Evolutionary conservation across 768 basidiomycete species (phyloP).

Genomic region (Agaricus sinodeliciosus): DNA sequence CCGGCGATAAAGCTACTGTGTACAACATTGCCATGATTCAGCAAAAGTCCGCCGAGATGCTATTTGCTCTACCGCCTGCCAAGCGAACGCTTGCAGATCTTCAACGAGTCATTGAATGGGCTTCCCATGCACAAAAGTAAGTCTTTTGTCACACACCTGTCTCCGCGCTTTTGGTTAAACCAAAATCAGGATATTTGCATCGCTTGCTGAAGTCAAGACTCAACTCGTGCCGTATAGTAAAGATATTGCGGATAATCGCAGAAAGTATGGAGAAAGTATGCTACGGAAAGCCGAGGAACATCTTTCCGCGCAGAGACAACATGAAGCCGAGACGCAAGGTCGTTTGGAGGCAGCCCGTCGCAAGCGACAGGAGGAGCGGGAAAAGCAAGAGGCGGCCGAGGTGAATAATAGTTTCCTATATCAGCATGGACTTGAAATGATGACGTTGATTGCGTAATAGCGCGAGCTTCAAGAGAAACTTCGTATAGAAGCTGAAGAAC

Average conservation of each 20-base stretch:
- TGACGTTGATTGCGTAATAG: constrained; percentile 27
- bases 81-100: constrained; percentile 83
- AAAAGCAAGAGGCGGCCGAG: constrained; percentile 57
- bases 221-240: constrained; percentile 71
- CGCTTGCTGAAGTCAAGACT: constrained; percentile 70
- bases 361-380: constrained; percentile 74
- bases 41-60: constrained; percentile 90
- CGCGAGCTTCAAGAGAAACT: constrained; percentile 55
- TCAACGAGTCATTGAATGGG: constrained; percentile 70
- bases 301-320: constrained; percentile 58
- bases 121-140: constrained; percentile 81
- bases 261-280: constrained; percentile 86
- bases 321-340: constrained; percentile 65
- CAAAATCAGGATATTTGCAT: constrained; percentile 64
- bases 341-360: constrained; percentile 73
- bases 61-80: constrained; percentile 63
- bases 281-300: constrained; percentile 79
- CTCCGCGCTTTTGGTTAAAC: background rate
- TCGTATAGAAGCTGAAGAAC: constrained; percentile 61
- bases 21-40: constrained; percentile 99
- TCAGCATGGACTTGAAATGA: background rate
- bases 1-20: constrained; percentile 81
- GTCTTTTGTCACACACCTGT: constrained; percentile 15
- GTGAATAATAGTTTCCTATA: constrained; percentile 30
- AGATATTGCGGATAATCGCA: constrained; percentile 85